These are phyloP conservation scores for Naganishia antarctica DNA, from an alignment of 768 basidiomycete species.

Conservation along the genomic window DNA sequence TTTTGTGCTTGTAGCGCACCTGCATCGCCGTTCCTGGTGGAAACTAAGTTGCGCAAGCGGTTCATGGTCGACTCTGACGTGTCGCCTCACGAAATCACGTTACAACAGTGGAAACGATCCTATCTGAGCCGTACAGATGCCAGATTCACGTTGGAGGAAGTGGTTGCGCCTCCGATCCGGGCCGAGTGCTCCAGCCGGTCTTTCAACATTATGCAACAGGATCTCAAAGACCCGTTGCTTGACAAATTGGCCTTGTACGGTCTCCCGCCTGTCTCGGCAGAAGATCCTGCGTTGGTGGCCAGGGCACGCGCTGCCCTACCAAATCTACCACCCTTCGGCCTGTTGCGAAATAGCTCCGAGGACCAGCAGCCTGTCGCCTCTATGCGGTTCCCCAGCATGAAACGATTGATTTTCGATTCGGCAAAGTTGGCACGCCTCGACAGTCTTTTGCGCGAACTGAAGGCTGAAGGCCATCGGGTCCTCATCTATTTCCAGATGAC, in stretches of 20 bases:
- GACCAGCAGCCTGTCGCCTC: constrained; percentile 73
- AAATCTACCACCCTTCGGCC: constrained; percentile 61
- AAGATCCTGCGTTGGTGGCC: constrained; percentile 57
- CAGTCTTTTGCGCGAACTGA: constrained; percentile 80
- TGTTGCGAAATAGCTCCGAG: constrained; percentile 62
- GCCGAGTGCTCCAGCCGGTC: constrained; percentile 69
- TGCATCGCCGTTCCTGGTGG: background rate
- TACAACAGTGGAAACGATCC: constrained; percentile 64
- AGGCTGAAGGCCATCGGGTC: constrained; percentile 85
- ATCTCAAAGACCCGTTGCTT: constrained; percentile 56
- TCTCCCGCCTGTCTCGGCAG: constrained; percentile 62
- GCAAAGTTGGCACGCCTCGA: constrained; percentile 92
- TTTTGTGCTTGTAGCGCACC: background rate
- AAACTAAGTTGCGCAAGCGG: constrained; percentile 10
- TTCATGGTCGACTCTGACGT: constrained; percentile 43
- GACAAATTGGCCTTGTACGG: constrained; percentile 82
- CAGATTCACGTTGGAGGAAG: constrained; percentile 80
- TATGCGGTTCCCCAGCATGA: constrained; percentile 91
- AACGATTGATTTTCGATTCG: constrained; percentile 90
- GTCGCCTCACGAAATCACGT: constrained; percentile 60
- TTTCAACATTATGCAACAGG: constrained; percentile 53
- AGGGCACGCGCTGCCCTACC: constrained; percentile 57
- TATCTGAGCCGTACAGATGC: constrained; percentile 73
- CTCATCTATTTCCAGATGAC: constrained; percentile 99
- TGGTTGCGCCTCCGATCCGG: constrained; percentile 74